phyloP scores from a whole-genome alignment of 2,329 filamentous ascomycete genomes.

The Trichoderma sp. region DNA sequence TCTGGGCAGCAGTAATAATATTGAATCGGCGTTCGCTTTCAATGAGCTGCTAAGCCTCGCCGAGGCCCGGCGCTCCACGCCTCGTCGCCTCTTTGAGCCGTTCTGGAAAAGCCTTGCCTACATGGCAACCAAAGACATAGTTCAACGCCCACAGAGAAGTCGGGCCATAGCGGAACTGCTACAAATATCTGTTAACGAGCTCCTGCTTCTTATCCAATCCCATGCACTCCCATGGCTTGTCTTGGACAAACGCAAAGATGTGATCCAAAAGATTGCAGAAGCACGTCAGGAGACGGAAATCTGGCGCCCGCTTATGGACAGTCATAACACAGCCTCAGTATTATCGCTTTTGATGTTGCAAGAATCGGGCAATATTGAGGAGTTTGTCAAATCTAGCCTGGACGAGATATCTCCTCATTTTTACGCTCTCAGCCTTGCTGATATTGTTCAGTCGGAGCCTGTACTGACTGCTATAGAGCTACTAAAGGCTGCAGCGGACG shows the following conservation, averaged over 20 bases:
- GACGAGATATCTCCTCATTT: constrained; percentile 68
- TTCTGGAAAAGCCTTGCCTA: constrained; percentile 88
- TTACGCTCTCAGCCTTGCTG: constrained; percentile 59
- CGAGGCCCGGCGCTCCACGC: constrained; percentile 57
- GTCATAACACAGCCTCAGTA: constrained; percentile 54
- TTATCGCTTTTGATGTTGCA: constrained; percentile 59
- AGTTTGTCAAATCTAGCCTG: constrained; percentile 65
- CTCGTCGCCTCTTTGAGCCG: constrained; percentile 70
- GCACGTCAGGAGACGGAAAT: constrained; percentile 68
- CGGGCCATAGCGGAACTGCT: constrained; percentile 78
- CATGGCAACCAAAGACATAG: constrained; percentile 76
- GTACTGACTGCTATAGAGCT: constrained; percentile 76
- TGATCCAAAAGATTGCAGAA: constrained; percentile 77
- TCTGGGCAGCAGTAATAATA: constrained; percentile 75
- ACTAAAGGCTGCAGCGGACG: constrained; percentile 74
- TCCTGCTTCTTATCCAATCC: constrained; percentile 72
- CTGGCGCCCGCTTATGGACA: constrained; percentile 53
- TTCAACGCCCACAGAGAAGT: constrained; percentile 75
- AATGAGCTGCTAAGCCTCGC: constrained; percentile 77
- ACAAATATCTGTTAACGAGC: constrained; percentile 68
- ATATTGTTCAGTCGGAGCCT: constrained; percentile 71
- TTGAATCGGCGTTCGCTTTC: constrained; percentile 78
- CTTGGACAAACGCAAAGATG: constrained; percentile 69
- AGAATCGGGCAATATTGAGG: constrained; percentile 55
- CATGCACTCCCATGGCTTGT: constrained; percentile 86